Conservation (phyloP, 140 eudicot genomes). For the Erigeron philadelphicus region DNA sequence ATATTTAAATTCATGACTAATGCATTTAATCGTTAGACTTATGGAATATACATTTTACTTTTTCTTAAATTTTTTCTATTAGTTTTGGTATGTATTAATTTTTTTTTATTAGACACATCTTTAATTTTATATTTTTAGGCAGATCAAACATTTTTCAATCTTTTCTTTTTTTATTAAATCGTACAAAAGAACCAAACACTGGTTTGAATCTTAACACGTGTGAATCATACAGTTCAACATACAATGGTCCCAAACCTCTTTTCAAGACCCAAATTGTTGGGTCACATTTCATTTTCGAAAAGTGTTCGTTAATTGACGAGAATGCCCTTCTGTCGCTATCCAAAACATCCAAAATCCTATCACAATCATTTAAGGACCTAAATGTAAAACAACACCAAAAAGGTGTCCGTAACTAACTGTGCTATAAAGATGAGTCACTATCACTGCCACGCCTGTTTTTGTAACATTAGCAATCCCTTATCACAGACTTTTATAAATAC, state of each 20-base stretch:
- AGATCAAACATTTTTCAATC: too few relatives aligned
- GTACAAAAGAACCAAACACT: background rate
- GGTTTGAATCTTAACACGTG: slow-evolving; percentile 24
- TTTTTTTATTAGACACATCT: too few relatives aligned
- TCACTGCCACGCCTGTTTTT: slow-evolving; percentile 29
- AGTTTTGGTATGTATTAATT: too few relatives aligned
- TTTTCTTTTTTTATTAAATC: background rate
- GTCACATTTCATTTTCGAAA: slow-evolving; percentile 24
- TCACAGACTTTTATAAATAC: slow-evolving; percentile 28
- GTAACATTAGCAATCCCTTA: slow-evolving; percentile 29
- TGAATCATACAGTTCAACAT: slow-evolving; percentile 12
- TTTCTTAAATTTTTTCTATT: too few relatives aligned
- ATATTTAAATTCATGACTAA: too few relatives aligned
- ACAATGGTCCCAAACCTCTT: background rate
- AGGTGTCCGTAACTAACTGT: slow-evolving; percentile 1
- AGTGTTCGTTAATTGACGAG: slow-evolving; percentile 21
- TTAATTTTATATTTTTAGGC: too few relatives aligned
- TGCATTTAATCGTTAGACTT: too few relatives aligned
- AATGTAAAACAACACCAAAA: slow-evolving; percentile 14
- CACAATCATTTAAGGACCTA: background rate
- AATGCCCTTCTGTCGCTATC: slow-evolving; percentile 32
- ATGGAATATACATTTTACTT: too few relatives aligned
- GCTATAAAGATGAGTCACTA: slow-evolving; percentile 12
- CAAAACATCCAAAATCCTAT: slow-evolving; percentile 26
- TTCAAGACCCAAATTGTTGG: slow-evolving; percentile 14